Conservation (phyloP, 257 asterid genomes). For the Nemophila menziesii region DNA sequence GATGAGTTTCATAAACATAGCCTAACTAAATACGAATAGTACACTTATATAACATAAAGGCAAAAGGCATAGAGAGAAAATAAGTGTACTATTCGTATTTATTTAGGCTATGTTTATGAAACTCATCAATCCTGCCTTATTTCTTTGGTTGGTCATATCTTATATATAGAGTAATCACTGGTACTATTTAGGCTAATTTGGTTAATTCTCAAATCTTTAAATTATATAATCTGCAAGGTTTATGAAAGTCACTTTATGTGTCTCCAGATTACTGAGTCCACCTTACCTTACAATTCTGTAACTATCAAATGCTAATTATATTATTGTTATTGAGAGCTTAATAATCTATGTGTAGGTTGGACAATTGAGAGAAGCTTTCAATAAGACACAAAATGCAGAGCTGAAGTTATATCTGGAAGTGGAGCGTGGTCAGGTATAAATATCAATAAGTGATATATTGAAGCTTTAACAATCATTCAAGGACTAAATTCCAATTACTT, state of each 20-base stretch:
- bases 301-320: too few relatives aligned
- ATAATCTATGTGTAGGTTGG: conserved; percentile 39
- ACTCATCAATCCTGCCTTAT: neutral
- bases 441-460: too few relatives aligned
- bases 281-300: neutral
- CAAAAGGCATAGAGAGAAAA: too few relatives aligned
- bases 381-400: conserved; percentile 54
- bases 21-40: neutral
- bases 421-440: conserved; percentile 42
- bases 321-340: neutral
- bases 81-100: neutral
- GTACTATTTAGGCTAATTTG: neutral
- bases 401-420: conserved; percentile 67
- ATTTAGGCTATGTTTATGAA: neutral
- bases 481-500: too few relatives aligned
- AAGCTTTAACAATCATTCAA: too few relatives aligned
- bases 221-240: too few relatives aligned
- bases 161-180: neutral
- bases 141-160: neutral
- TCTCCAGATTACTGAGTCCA: too few relatives aligned
- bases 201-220: too few relatives aligned
- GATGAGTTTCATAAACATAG: neutral
- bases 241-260: too few relatives aligned
- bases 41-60: too few relatives aligned
- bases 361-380: conserved; percentile 54